Evolutionary conservation across 352 stramenopile genomes (phyloP).

Genomic region (Phytophthora podocarpi): DNA sequence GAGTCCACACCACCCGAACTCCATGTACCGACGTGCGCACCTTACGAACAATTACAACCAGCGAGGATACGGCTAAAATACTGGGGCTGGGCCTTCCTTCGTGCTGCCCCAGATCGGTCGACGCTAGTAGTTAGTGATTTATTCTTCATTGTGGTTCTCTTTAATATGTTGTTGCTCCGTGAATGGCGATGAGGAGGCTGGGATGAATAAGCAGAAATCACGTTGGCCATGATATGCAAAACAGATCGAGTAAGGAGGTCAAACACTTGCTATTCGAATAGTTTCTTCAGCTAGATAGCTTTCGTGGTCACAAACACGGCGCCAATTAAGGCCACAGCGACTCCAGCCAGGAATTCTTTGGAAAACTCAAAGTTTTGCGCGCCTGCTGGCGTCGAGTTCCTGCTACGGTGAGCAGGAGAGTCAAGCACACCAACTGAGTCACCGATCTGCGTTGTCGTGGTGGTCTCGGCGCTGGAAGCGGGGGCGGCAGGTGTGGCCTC

Average conservation of each 20-base stretch:
- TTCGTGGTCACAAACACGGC: conserved; percentile 43
- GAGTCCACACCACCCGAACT: conserved; percentile 52
- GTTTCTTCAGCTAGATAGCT: conserved; percentile 34
- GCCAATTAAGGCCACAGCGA: conserved; percentile 22
- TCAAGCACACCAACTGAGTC: background rate
- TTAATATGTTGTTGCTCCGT: conserved; percentile 20
- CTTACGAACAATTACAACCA: conserved; percentile 39
- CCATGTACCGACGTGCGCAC: conserved; percentile 48
- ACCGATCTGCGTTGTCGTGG: background rate
- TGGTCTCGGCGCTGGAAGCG: background rate
- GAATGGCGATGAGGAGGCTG: background rate
- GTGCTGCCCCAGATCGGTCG: background rate
- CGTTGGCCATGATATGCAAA: conserved; percentile 3
- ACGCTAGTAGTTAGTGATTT: conserved; percentile 36
- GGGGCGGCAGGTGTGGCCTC: conserved; percentile 26
- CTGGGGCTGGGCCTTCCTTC: background rate
- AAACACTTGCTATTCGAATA: background rate
- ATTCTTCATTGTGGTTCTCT: conserved; percentile 23
- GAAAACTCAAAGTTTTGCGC: conserved; percentile 49
- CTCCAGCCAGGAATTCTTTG: conserved; percentile 42
- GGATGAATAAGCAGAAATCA: background rate
- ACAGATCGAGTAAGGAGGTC: background rate
- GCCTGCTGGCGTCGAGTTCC: background rate
- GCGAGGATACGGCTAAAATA: conserved; percentile 27
- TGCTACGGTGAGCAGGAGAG: background rate